A percentile compares a stretch with the other conserved stretches of the same genome.
Conservation (phyloP, 2,329 filamentous ascomycete species). For the Trichoderma sp. region DNA sequence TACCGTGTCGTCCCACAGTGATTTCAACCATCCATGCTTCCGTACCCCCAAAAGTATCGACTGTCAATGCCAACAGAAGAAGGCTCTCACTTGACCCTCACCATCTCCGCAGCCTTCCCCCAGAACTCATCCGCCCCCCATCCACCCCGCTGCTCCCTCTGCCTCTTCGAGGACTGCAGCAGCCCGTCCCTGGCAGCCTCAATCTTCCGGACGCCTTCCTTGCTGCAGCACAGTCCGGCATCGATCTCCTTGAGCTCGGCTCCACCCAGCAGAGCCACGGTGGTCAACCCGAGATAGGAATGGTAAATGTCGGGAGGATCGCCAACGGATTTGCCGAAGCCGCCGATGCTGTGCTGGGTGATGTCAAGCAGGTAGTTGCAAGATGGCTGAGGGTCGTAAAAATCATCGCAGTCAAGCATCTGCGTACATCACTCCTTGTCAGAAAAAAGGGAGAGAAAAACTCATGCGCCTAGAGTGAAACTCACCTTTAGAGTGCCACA, state of each 20-base stretch:
- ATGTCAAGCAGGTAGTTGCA: slow-evolving; percentile 81
- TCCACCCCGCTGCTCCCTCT: neutral
- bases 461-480: neutral
- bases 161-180: slow-evolving; percentile 31
- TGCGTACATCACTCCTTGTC: slow-evolving; percentile 35
- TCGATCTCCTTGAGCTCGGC: slow-evolving; percentile 71
- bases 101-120: slow-evolving; percentile 26
- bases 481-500: slow-evolving; percentile 60
- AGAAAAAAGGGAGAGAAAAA: neutral
- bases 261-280: slow-evolving; percentile 74
- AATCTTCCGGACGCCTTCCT: slow-evolving; percentile 56
- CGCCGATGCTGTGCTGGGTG: slow-evolving; percentile 83
- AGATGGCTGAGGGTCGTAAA: slow-evolving; percentile 63
- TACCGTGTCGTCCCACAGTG: too few species aligned
- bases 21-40: too few species aligned
- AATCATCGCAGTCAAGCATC: slow-evolving; percentile 59
- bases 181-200: slow-evolving; percentile 49
- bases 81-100: neutral
- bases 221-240: slow-evolving; percentile 73
- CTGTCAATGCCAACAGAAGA: neutral
- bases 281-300: slow-evolving; percentile 82
- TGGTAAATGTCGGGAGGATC: slow-evolving; percentile 80
- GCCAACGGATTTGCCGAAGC: slow-evolving; percentile 73
- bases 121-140: slow-evolving; percentile 38
- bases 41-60: too few species aligned